Evolutionary conservation across 352 stramenopile species (phyloP), one percentile per base, ranked within the genome.

Genomic region (Phytophthora nicotianae): DNA sequence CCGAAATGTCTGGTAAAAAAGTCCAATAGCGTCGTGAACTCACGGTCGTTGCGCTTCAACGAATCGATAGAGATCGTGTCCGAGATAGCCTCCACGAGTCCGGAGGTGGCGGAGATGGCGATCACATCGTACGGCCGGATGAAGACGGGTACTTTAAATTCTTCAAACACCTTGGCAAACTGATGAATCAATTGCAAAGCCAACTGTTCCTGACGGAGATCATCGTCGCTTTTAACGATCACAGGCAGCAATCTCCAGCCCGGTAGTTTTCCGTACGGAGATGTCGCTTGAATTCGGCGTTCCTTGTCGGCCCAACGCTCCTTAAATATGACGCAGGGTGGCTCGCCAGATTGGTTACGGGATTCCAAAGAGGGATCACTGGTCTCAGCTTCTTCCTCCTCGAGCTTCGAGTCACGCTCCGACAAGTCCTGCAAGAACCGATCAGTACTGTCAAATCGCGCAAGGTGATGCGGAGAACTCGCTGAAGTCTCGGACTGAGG

Each of bases 141-240:
- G 79, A 94, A 99, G 6, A 99, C 83, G 3, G 97, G 91, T 5
- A 99, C 65, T 24, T 97, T 88, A 38, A 88, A 93, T 56, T 97
- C 96, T 51, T 93, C 77, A 65, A 99, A 99, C 49, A 98, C 91
- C 14, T 97, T 88, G 23, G 92, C 96, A 45, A 98, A 93, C 50
- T 98, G 86, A 46, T 74, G 75, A 61, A 99, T 99, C 1, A 99
- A 72, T 69, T 99, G 96, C 78, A 98, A 92, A 1, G 97, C 94
- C 58, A 99, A 97, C 37, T 98, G 93, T 74, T 99, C 97, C 72
- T 99, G 97, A 16, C 97, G 81, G 23, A 99, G 69, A 68, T 99
- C 97, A 68, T 99, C 97, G 61, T 99, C 98, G 40, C 91, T 98
- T 77, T 99, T 99, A 16, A 99, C 89, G 72, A 99, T 99, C 55